Percentiles rank a stretch among this genome's conserved stretches.
These are phyloP conservation scores for Gracilaria gracilis DNA, from an alignment of 23 red algal species.

Conservation along the genomic window DNA sequence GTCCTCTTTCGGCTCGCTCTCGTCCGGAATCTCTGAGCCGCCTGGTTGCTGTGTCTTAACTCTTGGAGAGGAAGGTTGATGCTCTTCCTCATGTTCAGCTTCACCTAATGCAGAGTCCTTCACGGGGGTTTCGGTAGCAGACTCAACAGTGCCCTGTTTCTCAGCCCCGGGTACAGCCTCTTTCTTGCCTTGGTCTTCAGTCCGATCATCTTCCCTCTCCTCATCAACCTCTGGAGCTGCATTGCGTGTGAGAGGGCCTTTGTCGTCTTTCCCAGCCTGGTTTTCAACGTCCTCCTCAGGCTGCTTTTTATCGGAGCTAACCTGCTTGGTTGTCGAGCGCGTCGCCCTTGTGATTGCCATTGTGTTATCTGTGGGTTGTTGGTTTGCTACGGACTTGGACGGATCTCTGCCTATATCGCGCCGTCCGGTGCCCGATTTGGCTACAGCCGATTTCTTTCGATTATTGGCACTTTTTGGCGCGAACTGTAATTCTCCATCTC, in stretches of 20 bases:
- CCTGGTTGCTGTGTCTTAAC: neutral
- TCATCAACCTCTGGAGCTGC: neutral
- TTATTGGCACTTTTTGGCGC: neutral
- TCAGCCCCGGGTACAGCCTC: neutral
- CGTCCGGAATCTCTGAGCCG: neutral
- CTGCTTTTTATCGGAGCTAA: neutral
- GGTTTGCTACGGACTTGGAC: neutral
- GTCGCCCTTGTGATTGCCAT: slow-evolving; percentile 15
- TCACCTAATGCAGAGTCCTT: neutral
- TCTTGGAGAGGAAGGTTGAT: neutral
- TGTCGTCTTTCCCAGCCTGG: neutral
- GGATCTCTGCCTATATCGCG: neutral
- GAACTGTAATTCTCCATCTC: slow-evolving; percentile 12
- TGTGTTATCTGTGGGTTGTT: neutral
- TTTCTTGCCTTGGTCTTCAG: neutral
- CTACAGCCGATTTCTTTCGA: neutral
- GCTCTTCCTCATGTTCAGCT: neutral
- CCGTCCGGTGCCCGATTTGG: neutral
- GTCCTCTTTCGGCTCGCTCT: neutral
- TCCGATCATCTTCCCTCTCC: neutral
- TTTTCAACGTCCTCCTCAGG: neutral
- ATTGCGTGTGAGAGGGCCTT: neutral
- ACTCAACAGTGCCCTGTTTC: neutral
- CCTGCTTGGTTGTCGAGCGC: neutral
- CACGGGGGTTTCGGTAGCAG: neutral